Conservation (phyloP, 148 eudicot species). For the Chenopodium suecicum region DNA sequence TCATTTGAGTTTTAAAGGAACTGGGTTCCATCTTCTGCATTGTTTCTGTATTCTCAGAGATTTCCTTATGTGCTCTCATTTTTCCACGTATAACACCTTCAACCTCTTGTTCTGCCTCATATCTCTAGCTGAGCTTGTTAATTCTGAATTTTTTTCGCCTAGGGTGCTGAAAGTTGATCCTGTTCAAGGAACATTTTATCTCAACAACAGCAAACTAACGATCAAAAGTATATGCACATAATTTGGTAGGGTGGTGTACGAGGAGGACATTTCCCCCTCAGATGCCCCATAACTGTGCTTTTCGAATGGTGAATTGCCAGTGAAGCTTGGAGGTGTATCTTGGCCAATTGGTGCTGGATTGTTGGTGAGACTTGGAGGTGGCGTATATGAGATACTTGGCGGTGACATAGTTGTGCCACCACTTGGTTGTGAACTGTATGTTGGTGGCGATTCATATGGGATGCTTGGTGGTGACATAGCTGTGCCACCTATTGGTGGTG, state of each 20-base stretch:
- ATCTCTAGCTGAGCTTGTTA: conserved; percentile 5
- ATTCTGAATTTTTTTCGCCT: not conserved
- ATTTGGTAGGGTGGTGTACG: conserved; percentile 29
- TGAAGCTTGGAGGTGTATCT: not conserved
- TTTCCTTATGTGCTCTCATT: not conserved
- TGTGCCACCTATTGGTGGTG: conserved; percentile 27
- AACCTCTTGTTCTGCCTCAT: conserved; percentile 14
- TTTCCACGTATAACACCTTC: not conserved
- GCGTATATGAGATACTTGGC: not conserved
- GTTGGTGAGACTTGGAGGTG: conserved; percentile 22
- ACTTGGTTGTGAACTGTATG: conserved; percentile 27
- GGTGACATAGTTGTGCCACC: conserved; percentile 1
- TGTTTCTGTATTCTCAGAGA: not conserved
- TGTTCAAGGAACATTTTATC: conserved; percentile 11
- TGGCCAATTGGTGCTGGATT: conserved; percentile 27
- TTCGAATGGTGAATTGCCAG: conserved; percentile 11
- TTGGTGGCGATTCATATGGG: conserved; percentile 17
- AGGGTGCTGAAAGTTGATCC: conserved; percentile 2
- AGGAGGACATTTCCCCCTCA: conserved; percentile 34
- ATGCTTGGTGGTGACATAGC: not conserved
- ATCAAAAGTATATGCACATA: conserved; percentile 23
- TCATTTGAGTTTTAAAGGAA: conserved; percentile 8
- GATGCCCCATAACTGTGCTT: conserved; percentile 29
- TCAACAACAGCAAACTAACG: conserved; percentile 24
- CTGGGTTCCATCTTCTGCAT: not conserved